A percentile compares a stretch with the other conserved stretches of the same genome.
These are phyloP conservation scores for Macrotyloma uniflorum DNA, from an alignment of 306 rosid genomes.

Conservation along the genomic window DNA sequence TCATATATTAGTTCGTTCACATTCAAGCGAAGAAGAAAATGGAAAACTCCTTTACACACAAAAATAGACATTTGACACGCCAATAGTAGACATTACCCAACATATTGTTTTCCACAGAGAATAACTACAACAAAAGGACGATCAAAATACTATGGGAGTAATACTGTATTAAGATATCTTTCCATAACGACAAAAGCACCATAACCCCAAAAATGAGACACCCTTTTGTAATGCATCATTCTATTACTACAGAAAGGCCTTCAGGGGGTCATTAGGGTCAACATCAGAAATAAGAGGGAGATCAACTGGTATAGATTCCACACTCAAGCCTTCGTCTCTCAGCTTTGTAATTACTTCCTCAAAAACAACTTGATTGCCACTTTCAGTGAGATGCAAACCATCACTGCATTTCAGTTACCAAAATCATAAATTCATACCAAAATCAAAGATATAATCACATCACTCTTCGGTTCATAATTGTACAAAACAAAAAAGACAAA, in stretches of 20 bases:
- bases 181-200: neutral
- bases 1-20: neutral
- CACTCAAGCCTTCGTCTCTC: conserved; percentile 54
- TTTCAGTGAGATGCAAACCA: conserved; percentile 72
- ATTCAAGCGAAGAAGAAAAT: neutral
- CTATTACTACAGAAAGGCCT: conserved; percentile 51
- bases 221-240: neutral
- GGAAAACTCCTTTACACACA: neutral
- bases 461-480: neutral
- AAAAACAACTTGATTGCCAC: conserved; percentile 71
- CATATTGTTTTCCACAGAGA: conserved; percentile 12
- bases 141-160: neutral
- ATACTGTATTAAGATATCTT: neutral
- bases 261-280: conserved; percentile 68
- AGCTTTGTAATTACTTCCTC: conserved; percentile 68
- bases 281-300: conserved; percentile 67
- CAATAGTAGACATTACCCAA: neutral
- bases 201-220: conserved; percentile 15
- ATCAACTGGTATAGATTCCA: conserved; percentile 58
- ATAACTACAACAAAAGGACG: conserved; percentile 5
- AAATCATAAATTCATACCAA: conserved; percentile 14
- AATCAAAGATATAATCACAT: neutral
- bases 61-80: neutral
- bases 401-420: conserved; percentile 59
- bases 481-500: neutral